Evolutionary conservation across 2,329 filamentous ascomycete genomes (phyloP).

Genomic region (Colletotrichum theobromicola): DNA sequence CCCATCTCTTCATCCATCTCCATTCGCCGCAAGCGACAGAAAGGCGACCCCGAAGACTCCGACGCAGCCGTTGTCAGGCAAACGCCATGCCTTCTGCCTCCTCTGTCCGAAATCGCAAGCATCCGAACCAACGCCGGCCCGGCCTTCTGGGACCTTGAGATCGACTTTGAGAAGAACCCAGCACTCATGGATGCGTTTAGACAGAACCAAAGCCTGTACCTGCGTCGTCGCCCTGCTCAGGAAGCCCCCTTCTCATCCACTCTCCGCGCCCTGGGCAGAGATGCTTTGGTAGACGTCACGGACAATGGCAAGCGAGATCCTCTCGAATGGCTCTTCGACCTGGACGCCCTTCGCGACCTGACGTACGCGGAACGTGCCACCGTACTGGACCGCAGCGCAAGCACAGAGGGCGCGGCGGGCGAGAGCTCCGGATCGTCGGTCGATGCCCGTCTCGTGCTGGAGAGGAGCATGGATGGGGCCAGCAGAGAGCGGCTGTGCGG

Average conservation of each 20-base stretch:
- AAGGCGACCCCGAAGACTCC: constrained; percentile 23
- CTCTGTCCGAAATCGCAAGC: constrained; percentile 65
- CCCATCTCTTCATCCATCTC: constrained; percentile 77
- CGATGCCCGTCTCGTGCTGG: constrained; percentile 75
- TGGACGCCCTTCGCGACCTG: constrained; percentile 58
- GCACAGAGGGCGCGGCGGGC: constrained; percentile 52
- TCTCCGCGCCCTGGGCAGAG: constrained; percentile 70
- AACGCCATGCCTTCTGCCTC: constrained; percentile 67
- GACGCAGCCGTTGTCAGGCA: constrained; percentile 41
- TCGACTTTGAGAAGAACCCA: constrained; percentile 73
- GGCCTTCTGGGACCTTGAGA: constrained; percentile 79
- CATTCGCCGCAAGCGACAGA: constrained; percentile 60
- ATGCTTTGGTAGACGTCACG: constrained; percentile 27
- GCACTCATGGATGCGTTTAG: constrained; percentile 68
- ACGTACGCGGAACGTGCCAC: constrained; percentile 71
- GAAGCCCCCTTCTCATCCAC: constrained; percentile 77
- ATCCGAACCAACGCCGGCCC: constrained; percentile 66
- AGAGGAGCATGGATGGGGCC: constrained; percentile 49
- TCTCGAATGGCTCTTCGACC: constrained; percentile 77
- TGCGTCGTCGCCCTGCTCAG: constrained; percentile 72
- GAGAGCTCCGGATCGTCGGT: constrained; percentile 52
- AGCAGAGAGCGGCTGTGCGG: constrained; percentile 50
- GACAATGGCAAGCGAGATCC: constrained; percentile 44
- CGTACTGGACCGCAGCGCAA: constrained; percentile 58
- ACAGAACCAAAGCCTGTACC: constrained; percentile 73